phyloP scores from a whole-genome alignment of 495 filamentous ascomycete species.

The Pseudoneurospora amorphoporcata region DNA sequence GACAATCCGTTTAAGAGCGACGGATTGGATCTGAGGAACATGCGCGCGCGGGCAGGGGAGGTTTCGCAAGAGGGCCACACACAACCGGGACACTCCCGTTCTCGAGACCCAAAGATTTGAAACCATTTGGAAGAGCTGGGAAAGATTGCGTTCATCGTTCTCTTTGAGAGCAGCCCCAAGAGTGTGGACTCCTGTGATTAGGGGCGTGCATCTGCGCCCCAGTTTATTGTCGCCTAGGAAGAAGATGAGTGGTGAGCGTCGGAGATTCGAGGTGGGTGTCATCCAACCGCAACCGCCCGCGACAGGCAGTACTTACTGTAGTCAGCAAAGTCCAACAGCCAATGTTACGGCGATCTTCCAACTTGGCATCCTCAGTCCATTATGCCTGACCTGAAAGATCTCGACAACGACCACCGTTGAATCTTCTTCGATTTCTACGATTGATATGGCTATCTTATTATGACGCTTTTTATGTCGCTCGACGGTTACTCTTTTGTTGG shows the following conservation, averaged over 20 bases:
- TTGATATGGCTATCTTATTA: not conserved
- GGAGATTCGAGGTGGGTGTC: not conserved
- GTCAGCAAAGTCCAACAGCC: not conserved
- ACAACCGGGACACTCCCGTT: not conserved
- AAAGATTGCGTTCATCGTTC: not conserved
- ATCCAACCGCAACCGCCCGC: not conserved
- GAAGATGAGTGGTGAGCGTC: not conserved
- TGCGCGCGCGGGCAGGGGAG: not conserved
- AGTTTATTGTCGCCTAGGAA: not conserved
- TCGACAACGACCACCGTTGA: not conserved
- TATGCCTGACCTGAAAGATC: not conserved
- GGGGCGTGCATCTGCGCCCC: not conserved
- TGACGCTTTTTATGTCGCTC: not conserved
- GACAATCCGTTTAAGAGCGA: not conserved
- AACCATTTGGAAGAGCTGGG: not conserved
- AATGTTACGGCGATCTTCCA: not conserved
- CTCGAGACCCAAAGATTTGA: not conserved
- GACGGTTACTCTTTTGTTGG: not conserved
- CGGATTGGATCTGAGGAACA: not conserved
- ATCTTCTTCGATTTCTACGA: not conserved
- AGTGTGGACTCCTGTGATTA: not conserved
- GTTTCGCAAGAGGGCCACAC: not conserved
- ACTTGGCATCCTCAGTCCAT: not conserved
- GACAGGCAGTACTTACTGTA: not conserved
- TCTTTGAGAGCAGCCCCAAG: not conserved